Evolutionary conservation across 2,329 filamentous ascomycete genomes (phyloP), one percentile per base, ranked within the genome.

Genomic region (Alternaria sp.): DNA sequence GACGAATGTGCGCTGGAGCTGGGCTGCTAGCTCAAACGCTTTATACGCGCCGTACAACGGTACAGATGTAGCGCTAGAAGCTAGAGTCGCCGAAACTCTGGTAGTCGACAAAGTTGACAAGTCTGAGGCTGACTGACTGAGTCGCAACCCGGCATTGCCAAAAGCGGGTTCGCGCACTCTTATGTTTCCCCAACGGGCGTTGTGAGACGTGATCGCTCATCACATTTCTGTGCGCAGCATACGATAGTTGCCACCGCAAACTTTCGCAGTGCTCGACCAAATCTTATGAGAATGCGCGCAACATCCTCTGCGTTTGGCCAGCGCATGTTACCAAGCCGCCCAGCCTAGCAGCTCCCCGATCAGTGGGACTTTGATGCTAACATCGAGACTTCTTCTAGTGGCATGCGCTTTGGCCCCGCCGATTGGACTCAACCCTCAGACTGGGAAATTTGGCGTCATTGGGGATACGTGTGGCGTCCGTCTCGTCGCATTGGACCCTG

Each of bases 381-480:
- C 32, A 44, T 28, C 30, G 23, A 50, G 51, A 28, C 26, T 43
- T 32, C 25, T 51, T 61, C 52, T 56, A 61, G 58, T 32, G 58
- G 30, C 44, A 30, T 32, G 17, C 43, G 23, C 40, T 61, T 45
- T 25, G 30, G 43, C 28, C 25, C 32, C 56, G 43, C 55, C 60
- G 49, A 62, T 54, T 62, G 28, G 60, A 54, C 49, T 59, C n/a
- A 19, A 19, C 19, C 47, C 57, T 45, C 40, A 25, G 23, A 40
- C 25, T 46, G 25, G 25, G 49, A 54, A 50, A 59, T 59, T 44
- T 45, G 57, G 45, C 25, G 52, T 30, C 15, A 28, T 44, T 17
- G 8, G 25, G 19, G 32, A 45, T 54, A 10, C 15, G 11, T 21
- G 44, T 47, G 46, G 47, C 46, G 40, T 54, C 17, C 26, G 40